Evolutionary conservation across 306 rosid genomes (phyloP), one percentile per base, ranked within the genome.

Genomic region (Malus sylvestris): DNA sequence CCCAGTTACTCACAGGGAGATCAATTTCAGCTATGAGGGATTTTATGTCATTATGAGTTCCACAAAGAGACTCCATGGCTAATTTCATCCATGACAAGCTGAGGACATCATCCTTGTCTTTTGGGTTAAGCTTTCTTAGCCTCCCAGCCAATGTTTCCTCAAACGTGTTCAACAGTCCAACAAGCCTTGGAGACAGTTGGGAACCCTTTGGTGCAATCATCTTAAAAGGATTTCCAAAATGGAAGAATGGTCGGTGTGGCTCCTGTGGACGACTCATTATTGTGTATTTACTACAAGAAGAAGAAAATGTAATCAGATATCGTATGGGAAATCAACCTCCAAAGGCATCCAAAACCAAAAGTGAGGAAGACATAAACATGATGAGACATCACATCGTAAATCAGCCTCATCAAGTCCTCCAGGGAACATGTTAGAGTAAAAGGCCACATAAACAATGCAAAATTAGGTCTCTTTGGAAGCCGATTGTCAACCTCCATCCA

Each of bases 1-100:
- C 93, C 98, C 98, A 93, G 49, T 82, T 85, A 69, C 80, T 80
- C 25, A 87, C 86, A 1, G 98, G 93, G n/a, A 89, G 87, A 52
- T 87, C 93, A 55, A 93, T 93, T 27, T 82, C 88, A 61, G 81
- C 58, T 63, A 91, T 81, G 20, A 93, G 85, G n/a, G 67, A 68
- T 70, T 78, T 81, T 16, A 91, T 81, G 72, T 91, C 92, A 35
- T 78, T 88, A 58, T 87, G 90, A 16, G 90, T 83, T 73, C 88
- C 91, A 58, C 85, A 83, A 58, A 93, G 90, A 6, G 90, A 82
- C 73, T 85, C 83, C 89, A 87, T 82, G 1, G 97, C 98, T 15
- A 38, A 71, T 58, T 83, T 86, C 98, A 93, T 91, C 98, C 98
- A 93, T 30, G 92, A 80, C 80, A 93, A 81, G 88, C 88, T 88